These are phyloP conservation scores for Fraxinus sp. DNA, from an alignment of 305 asterid species.

Conservation along the genomic window DNA sequence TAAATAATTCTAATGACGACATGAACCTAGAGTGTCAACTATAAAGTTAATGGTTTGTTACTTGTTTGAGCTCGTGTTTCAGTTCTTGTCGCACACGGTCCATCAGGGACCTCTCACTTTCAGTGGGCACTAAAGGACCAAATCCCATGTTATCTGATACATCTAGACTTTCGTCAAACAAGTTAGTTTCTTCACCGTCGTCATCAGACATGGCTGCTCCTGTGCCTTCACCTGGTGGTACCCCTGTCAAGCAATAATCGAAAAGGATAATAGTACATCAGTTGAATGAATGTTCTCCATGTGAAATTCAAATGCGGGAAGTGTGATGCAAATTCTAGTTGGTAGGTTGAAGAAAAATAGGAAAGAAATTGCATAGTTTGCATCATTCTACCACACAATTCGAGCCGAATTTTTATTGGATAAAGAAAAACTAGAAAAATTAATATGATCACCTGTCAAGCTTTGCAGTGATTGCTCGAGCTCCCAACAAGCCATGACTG, in stretches of 20 bases:
- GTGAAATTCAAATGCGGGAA: background rate
- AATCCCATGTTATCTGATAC: constrained; percentile 82
- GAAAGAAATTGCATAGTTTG: background rate
- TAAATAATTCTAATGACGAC: background rate
- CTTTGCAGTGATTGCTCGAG: constrained; percentile 80
- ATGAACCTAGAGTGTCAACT: background rate
- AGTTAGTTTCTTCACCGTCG: constrained; percentile 73
- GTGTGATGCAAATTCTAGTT: background rate
- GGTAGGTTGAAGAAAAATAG: background rate
- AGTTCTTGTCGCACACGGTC: constrained; percentile 90
- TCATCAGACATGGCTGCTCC: constrained; percentile 98
- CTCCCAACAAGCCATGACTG: constrained; percentile 97
- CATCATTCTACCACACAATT: background rate
- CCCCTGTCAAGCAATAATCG: constrained; percentile 44
- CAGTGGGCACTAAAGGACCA: constrained; percentile 89
- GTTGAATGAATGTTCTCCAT: background rate
- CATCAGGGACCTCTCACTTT: constrained; percentile 87
- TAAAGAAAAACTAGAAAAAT: background rate
- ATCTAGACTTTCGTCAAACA: constrained; percentile 76
- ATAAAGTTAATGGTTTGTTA: constrained; percentile 15
- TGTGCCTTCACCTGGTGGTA: constrained; percentile 90
- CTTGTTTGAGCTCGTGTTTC: constrained; percentile 95
- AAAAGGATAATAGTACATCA: background rate
- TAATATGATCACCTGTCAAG: constrained; percentile 55
- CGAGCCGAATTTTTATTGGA: background rate